Conservation (phyloP, 2,329 filamentous ascomycete species). For the Sclerotinia subarctica region DNA sequence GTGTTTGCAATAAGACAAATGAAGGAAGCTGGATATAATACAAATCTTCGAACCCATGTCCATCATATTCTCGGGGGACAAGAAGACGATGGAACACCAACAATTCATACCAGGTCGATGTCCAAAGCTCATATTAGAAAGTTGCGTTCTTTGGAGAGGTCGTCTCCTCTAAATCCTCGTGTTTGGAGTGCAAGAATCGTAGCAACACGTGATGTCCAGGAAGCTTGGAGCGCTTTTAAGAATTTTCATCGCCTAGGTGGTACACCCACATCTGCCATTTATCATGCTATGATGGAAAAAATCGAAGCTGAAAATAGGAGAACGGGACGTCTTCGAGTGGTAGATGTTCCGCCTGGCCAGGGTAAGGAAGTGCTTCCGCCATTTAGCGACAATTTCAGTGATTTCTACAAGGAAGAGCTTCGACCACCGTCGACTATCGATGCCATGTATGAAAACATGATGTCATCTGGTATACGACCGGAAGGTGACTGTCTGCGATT, state of each 20-base stretch:
- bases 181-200: conserved; percentile 55
- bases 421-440: conserved; percentile 54
- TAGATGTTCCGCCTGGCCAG: conserved; percentile 55
- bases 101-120: conserved; percentile 52
- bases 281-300: conserved; percentile 60
- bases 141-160: conserved; percentile 17
- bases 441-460: conserved; percentile 59
- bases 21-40: conserved; percentile 53
- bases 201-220: conserved; percentile 58
- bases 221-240: conserved; percentile 53
- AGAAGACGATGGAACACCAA: conserved; percentile 50
- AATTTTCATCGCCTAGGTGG: conserved; percentile 39
- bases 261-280: conserved; percentile 47
- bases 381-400: conserved; percentile 56
- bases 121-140: conserved; percentile 14
- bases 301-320: conserved; percentile 43
- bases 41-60: conserved; percentile 47
- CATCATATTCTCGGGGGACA: conserved; percentile 54
- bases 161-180: conserved; percentile 1
- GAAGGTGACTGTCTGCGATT: conserved; percentile 50
- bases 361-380: conserved; percentile 53
- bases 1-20: conserved; percentile 53
- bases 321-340: conserved; percentile 25
- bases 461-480: conserved; percentile 47
- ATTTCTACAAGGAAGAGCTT: conserved; percentile 63